Base-by-base conservation (phyloP, 2,329 filamentous ascomycete genomes). In the Colletotrichum incanum region DNA sequence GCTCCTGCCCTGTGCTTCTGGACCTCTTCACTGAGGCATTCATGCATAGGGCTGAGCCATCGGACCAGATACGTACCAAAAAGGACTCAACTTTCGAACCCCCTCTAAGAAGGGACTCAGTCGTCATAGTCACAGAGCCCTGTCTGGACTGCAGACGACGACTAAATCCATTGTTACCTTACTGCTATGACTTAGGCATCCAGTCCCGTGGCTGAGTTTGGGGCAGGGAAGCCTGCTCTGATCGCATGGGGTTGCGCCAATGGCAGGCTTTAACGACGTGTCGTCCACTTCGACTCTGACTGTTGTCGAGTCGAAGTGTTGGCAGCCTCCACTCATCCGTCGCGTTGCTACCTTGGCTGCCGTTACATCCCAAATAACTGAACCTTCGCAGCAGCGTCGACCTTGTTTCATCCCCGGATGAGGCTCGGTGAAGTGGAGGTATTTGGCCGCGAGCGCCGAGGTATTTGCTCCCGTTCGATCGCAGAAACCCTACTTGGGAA, bases 11-110 rank as follows among this genome's bases (percentile, higher is more conserved):
- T 56, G 28, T 20, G 55, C 23, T 28, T 26, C 55, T 18, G 8
- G 18, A 4, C 16, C 28, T 3, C 2, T 23, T 14, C 26, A 26
- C 56, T 60, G 18, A 49, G 23, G 45, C 12, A 26, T 58, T 26
- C 16, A 28, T 54, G 26, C 62, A 34, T 71, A 67, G 56, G 68
- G 68, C 68, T 71, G 68, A 71, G 34, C 54, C 16, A 34, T 31
- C 28, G 54, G 41, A 34, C 28, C 26, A n/a, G 43, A 2, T 67
- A 71, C 68, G 63, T 67, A 67, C 64, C 56, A 23, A 71, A 56
- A 71, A n/a, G 49, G 41, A 49, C 64, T 49, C 64, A 67, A 49
- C 20, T 43, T 41, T 50, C 23, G 11, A 49, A 49, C 12, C 31
- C 45, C 34, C 60, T 49, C 31, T 7, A 39, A 23, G 26, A n/a